phyloP scores from a whole-genome alignment of 2,329 filamentous ascomycete species.

The Diaporthe capsici region DNA sequence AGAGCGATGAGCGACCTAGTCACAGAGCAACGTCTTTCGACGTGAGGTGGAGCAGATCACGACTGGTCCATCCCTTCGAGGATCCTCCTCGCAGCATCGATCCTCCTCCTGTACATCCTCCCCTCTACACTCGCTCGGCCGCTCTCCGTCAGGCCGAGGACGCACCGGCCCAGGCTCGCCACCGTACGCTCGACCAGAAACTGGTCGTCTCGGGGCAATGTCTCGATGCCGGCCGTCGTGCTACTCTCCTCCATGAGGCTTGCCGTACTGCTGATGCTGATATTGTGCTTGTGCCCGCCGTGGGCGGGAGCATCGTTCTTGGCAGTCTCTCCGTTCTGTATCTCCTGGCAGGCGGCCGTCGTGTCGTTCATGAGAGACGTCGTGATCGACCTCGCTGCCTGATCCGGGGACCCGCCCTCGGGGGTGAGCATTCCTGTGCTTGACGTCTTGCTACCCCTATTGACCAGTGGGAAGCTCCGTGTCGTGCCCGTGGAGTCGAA shows the following conservation, averaged over 20 bases:
- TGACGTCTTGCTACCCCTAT: constrained; percentile 60
- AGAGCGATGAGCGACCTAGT: not conserved
- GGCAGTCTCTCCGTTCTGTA: constrained; percentile 35
- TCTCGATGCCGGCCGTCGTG: constrained; percentile 58
- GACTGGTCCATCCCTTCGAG: constrained; percentile 75
- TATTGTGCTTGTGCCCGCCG: constrained; percentile 38
- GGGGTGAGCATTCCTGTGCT: constrained; percentile 62
- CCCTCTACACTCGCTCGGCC: constrained; percentile 69
- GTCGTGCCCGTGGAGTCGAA: constrained; percentile 71
- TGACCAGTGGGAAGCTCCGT: constrained; percentile 74
- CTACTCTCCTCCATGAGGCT: constrained; percentile 42
- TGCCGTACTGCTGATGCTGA: constrained; percentile 36
- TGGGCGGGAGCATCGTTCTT: constrained; percentile 11
- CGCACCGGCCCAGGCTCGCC: constrained; percentile 71
- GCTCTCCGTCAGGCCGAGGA: constrained; percentile 69
- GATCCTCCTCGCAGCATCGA: constrained; percentile 81
- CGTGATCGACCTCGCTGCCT: constrained; percentile 62
- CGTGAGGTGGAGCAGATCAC: not conserved
- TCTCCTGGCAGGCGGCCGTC: constrained; percentile 56
- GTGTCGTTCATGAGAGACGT: constrained; percentile 65
- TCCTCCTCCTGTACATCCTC: constrained; percentile 75
- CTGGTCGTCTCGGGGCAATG: constrained; percentile 69
- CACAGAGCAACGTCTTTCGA: not conserved
- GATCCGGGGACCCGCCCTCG: constrained; percentile 62
- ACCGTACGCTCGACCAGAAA: constrained; percentile 72